phyloP scores from a whole-genome alignment of 2,329 filamentous ascomycete genomes.

The Fusarium poae region DNA sequence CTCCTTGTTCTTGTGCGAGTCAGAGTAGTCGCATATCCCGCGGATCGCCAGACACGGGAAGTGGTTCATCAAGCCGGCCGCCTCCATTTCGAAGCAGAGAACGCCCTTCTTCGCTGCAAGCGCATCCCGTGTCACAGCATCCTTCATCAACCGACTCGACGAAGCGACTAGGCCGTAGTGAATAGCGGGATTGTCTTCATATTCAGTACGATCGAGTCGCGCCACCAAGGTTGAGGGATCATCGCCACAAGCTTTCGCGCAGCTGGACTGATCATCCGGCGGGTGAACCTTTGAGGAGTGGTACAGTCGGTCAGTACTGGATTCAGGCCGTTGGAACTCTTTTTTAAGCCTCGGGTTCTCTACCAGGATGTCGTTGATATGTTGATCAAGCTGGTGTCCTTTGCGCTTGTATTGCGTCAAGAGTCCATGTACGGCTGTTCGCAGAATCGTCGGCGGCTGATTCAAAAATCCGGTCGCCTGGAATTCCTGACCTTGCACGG shows the following conservation, averaged over 20 bases:
- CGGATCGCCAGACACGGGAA: too few species aligned
- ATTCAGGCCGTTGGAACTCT: too few species aligned
- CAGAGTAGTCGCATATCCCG: too few species aligned
- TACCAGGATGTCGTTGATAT: background rate
- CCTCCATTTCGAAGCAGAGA: too few species aligned
- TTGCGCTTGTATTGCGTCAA: slow-evolving; percentile 5
- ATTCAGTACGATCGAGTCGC: background rate
- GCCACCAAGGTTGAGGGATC: background rate
- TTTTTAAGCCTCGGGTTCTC: background rate
- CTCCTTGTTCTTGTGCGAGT: too few species aligned
- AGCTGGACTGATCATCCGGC: background rate
- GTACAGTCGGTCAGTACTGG: background rate
- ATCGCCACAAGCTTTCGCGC: too few species aligned
- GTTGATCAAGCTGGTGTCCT: slow-evolving; percentile 14
- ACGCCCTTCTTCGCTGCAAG: background rate
- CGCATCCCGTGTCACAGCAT: background rate
- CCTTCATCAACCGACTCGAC: slow-evolving; percentile 8
- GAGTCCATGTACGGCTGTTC: background rate
- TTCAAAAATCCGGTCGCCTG: slow-evolving; percentile 13
- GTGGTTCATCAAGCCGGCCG: too few species aligned
- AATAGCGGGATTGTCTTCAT: slow-evolving; percentile 1
- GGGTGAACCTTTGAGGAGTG: background rate
- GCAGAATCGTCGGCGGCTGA: slow-evolving; percentile 24
- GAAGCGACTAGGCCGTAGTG: slow-evolving; percentile 41
- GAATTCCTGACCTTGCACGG: slow-evolving; percentile 23